These are phyloP conservation scores for Rubia tinctorum DNA, from an alignment of 305 asterid genomes.

Conservation along the genomic window DNA sequence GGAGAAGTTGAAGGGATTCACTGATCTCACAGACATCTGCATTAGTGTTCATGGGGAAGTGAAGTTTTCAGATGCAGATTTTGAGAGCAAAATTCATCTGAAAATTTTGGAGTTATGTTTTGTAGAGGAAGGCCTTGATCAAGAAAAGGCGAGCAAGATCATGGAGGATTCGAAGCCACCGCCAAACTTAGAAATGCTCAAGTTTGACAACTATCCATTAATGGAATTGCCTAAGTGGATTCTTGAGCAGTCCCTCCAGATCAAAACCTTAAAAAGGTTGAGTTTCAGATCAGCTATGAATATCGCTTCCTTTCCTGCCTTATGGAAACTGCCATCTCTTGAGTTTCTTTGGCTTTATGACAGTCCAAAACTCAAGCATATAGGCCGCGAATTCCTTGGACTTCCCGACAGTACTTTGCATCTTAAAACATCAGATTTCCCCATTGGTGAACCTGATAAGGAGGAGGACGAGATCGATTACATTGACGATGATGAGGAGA, in stretches of 20 bases:
- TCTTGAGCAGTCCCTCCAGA: not conserved
- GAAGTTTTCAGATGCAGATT: not conserved
- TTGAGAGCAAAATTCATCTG: not conserved
- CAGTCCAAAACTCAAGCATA: not conserved
- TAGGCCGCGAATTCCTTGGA: conserved; percentile 4
- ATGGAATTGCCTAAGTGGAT: not conserved
- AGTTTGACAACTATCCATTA: not conserved
- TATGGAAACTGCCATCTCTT: conserved; percentile 3
- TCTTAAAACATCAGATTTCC: not conserved
- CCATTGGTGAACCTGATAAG: not conserved
- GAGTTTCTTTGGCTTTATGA: conserved; percentile 3
- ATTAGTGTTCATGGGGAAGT: not conserved
- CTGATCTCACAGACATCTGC: not conserved
- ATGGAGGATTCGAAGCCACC: not conserved
- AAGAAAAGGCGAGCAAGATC: not conserved
- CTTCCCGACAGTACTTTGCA: not conserved
- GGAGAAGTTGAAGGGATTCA: not conserved
- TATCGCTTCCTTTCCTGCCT: not conserved
- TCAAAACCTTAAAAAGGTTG: not conserved
- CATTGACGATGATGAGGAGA: not conserved
- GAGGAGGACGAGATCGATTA: not conserved
- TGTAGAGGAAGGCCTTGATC: conserved; percentile 1
- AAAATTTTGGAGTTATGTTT: not conserved
- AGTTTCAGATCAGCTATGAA: not conserved
- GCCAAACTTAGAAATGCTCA: not conserved